A percentile compares a stretch with the other conserved stretches of the same genome.
These are phyloP conservation scores for Hypoxylon sp. DNA, from an alignment of 2,329 filamentous ascomycete genomes.

Conservation along the genomic window DNA sequence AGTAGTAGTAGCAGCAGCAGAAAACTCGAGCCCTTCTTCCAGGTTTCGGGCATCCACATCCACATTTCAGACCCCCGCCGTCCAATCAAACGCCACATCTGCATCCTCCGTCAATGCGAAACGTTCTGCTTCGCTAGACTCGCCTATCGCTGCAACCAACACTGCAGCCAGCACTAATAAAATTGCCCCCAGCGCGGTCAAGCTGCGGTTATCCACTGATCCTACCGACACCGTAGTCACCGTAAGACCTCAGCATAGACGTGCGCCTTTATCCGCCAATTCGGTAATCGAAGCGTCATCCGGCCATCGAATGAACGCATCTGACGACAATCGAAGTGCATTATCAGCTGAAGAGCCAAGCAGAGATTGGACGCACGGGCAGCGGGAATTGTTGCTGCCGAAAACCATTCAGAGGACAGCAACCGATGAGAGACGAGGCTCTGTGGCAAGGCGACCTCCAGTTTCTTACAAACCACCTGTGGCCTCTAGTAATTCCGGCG, in stretches of 20 bases:
- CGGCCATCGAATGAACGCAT: conserved; percentile 35
- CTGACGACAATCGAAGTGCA: conserved; percentile 31
- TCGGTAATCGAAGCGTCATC: conserved; percentile 45
- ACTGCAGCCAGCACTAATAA: conserved; percentile 20
- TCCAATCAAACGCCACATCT: conserved; percentile 39
- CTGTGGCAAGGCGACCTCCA: conserved; percentile 55
- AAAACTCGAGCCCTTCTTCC: conserved; percentile 40
- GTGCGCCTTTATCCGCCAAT: conserved; percentile 51
- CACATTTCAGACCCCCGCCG: conserved; percentile 49
- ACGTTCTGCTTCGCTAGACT: conserved; percentile 52
- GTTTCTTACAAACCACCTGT: conserved; percentile 59
- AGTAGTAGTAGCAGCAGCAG: too few species aligned
- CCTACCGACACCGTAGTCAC: conserved; percentile 44
- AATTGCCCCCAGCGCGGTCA: conserved; percentile 25
- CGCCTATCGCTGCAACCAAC: conserved; percentile 36
- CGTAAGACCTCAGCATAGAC: conserved; percentile 49
- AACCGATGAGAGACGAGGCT: conserved; percentile 59
- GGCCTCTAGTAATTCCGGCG: conserved; percentile 43
- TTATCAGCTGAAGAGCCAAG: conserved; percentile 43
- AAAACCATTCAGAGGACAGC: conserved; percentile 54
- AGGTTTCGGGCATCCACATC: conserved; percentile 51
- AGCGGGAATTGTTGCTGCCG: conserved; percentile 58
- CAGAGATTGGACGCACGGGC: conserved; percentile 52
- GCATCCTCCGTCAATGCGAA: conserved; percentile 45
- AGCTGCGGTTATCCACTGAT: conserved; percentile 42